Evolutionary conservation across 2,329 filamentous ascomycete genomes (phyloP).

Genomic region (Sphaceloma murrayae): DNA sequence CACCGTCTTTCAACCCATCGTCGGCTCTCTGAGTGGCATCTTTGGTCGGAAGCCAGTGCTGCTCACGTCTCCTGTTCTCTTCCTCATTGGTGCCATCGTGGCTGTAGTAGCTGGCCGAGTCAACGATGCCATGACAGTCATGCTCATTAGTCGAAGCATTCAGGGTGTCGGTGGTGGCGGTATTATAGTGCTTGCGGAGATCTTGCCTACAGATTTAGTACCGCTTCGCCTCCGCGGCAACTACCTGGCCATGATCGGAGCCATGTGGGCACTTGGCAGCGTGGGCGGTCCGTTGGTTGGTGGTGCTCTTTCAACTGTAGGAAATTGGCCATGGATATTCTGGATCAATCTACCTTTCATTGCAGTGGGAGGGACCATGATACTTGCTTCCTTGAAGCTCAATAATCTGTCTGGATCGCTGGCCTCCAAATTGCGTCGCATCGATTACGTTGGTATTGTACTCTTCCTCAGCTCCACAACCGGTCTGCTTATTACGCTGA

Average conservation of each 20-base stretch:
- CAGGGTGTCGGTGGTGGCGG: conserved; percentile 45
- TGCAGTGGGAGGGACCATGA: conserved; percentile 24
- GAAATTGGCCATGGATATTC: conserved; percentile 44
- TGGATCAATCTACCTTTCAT: conserved; percentile 30
- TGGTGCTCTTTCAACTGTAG: too few relatives aligned
- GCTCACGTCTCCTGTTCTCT: conserved; percentile 37
- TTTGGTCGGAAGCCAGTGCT: conserved; percentile 25
- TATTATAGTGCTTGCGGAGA: conserved; percentile 37
- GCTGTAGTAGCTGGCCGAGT: conserved; percentile 38
- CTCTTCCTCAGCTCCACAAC: conserved; percentile 35
- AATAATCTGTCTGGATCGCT: conserved; percentile 22
- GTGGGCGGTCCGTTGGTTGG: conserved; percentile 36
- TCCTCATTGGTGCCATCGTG: conserved; percentile 45
- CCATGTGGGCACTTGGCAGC: conserved; percentile 35
- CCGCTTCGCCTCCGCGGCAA: conserved; percentile 40
- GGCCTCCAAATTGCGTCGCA: conserved; percentile 21
- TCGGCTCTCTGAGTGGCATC: conserved; percentile 25
- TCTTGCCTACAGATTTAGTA: conserved; percentile 44
- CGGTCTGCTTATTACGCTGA: conserved; percentile 37
- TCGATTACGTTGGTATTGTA: conserved; percentile 40
- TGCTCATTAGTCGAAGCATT: conserved; percentile 46
- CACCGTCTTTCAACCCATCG: conserved; percentile 34
- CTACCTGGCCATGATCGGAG: conserved; percentile 33
- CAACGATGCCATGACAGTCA: conserved; percentile 27
- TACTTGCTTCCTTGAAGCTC: conserved; percentile 33